Evolutionary conservation across 176 grass and related monocot species (phyloP), one percentile per base, ranked within the genome.

Genomic region (Carex littledalei): DNA sequence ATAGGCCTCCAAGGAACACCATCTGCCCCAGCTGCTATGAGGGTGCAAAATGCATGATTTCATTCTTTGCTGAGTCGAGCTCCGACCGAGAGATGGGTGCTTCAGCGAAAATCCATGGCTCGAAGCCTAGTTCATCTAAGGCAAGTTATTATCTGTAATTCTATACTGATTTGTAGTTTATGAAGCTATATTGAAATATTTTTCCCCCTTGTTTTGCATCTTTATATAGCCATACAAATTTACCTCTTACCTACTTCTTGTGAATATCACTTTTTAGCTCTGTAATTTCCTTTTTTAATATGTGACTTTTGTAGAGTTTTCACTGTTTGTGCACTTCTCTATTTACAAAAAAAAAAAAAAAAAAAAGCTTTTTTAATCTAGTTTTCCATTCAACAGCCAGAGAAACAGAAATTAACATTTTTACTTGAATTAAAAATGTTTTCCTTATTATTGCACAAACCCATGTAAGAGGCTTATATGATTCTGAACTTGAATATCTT

Each of bases 1-100:
- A 93, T 86, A 94, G 89, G 79, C 95, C 85, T 73, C 93, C 95
- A 0, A 93, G 95, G 80, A 98, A 94, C 78, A 17, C 81, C 86
- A 80, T 97, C 68, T 97, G 94, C 29, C 53, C 84, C 43, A 83
- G 87, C 16, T 97, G 94, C 89, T 88, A 91, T 9, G 87, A 94
- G 22, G 95, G 91, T n/a, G 88, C 92, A 70, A 98, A 88, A 77
- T 80, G 84, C 90, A 93, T 94, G 73, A 87, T 97, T 77, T 56
- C 74, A 58, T 90, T 93, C 84, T 61, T 94, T 8, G 73, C 78
- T 0, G 86, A 90, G 26, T 77, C 35, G 0, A 52, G 72, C n/a
- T 87, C 18, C 0, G 81, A 24, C 16, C 47, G 3, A 3, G 86
- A 17, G 4, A 35, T 14, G 29, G 68, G 31, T 47, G 47, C 16